Base-by-base conservation (phyloP, 2,329 filamentous ascomycete species). In the Xylariaceae sp. region DNA sequence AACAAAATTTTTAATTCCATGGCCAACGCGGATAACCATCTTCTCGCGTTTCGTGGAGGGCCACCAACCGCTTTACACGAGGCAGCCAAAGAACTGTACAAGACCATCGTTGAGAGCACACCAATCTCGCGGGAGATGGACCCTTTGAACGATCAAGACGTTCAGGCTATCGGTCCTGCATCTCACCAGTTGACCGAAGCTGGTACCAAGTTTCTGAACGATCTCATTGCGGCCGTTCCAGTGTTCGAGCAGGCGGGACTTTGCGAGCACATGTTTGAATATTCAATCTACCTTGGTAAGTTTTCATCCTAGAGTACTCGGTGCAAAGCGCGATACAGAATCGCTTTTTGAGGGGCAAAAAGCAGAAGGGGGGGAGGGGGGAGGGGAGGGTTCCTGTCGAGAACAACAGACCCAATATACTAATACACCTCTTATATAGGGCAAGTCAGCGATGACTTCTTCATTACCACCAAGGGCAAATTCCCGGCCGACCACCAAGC, bases 141-240 rank as follows among this genome's bases (percentile, higher is more conserved):
- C 3, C 44, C 51, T 42, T 57, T 65, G 42, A 52, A 56, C 1
- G 13, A n/a, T 11, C 49, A 57, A 9, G 61, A 63, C 16, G 45
- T 53, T n/a, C n/a, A 51, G 13, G 39, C 42, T 31, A 52, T 64
- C 19, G 40, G 18, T 11, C 31, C 17, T 12, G 16, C 51, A 36
- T 47, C 54, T 6, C 2, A 41, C 2, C 6, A 53, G 13, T 14
- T 55, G n/a, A 45, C 51, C 7, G 2, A 6, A 1, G 18, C 53
- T 5, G 59, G 58, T 6, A 31, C 36, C 36, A 45, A 49, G 28
- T 57, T 53, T 39, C 38, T 60, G 1, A 13, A 34, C 1, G 51
- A 60, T 31, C 28, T 61, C 14, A 42, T 16, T 16, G 45, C 31
- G 3, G 47, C 52, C 17, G 50, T 34, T 16, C 38, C 36, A 5